Evolutionary conservation across 108 stramenopile genomes (phyloP), one percentile per base, ranked within the genome.

Genomic region (Conticribra guillardii): DNA sequence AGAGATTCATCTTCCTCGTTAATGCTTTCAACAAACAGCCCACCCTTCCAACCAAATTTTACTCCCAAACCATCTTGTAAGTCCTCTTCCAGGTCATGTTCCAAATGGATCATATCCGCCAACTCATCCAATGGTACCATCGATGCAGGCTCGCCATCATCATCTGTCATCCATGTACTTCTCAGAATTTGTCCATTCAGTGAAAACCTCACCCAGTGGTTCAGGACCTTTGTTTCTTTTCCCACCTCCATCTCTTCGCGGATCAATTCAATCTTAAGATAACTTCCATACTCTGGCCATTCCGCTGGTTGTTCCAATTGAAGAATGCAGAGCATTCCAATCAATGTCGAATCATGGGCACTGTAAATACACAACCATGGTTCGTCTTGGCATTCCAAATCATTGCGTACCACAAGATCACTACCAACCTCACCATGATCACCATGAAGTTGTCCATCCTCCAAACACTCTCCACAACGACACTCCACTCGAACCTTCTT

Each of bases 231-330:
- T 59, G 16, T 21, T 21, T 5, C n/a, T 28, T 32, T 28, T 4
- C 53, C 60, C 0, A 60, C 57, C 5, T 58, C 73, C 7, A 63
- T 64, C 27, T 71, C 83, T 44, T 73, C 82, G 65, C 82, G 82
- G 33, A 94, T 59, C 51, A 94, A 69, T 59, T 94, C 93, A 32
- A 91, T 46, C 64, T 87, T 88, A 51, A 94, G 41, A 52, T 64
- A 81, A 45, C 82, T 84, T 9, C 85, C 93, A 65, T 94, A 94
- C 47, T 89, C 88, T 0, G 89, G 93, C 93, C 93, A 94, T 19
- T 37, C 50, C 0, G 73, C 22, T 0, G 93, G 93, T 51, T 68
- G 71, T 44, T 90, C 85, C n/a, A 94, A 56, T 32, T 80, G 81
- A 49, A 89, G 85, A 7, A 87, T 85, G 70, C 88, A 94, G 3